Base-by-base conservation (phyloP, 345 rosid genomes). In the Reutealis trisperma region DNA sequence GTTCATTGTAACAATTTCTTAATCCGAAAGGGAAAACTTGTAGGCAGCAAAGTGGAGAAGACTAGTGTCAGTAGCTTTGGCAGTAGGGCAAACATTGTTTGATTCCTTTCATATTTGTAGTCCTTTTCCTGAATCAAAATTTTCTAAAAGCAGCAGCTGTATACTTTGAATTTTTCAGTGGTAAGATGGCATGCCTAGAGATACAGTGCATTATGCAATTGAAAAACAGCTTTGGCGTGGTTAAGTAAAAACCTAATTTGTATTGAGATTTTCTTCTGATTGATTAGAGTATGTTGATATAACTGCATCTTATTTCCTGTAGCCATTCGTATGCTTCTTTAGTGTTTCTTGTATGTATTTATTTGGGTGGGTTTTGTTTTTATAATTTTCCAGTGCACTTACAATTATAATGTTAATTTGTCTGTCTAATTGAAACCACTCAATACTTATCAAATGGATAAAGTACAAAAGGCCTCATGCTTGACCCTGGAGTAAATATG, bases 1-100 rank as follows among this genome's bases (percentile, higher is more conserved):
- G 74, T 73, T 55, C 24, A 57, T 32, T 67, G 70, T 30, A 76
- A 77, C 71, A 51, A 73, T 68, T 62, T 44, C 80, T 9, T 47
- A n/a, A 63, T 13, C 66, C 25, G 25, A 32, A 60, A 52, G 59
- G 45, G 22, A 32, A 71, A 15, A 66, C n/a, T 51, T 34, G 27
- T 24, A 58, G 70, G 63, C 55, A 21, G 59, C 30, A 2, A 47
- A 65, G 22, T 44, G 37, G 71, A 78, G 71, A 37, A 61, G 66
- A 52, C 72, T 7, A 45, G 52, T 49, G 22, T 16, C 18, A 60
- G 25, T 45, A 18, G 19, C 11, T 25, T 27, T 65, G 66, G 62
- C 47, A 51, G 74, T 60, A 22, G 30, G 59, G 67, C 41, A 45
- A 45, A 55, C 63, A 34, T 72, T 54, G 37, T 24, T 37, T 63